Conservation (phyloP, 2,329 filamentous ascomycete genomes). For the Cercospora janseana region DNA sequence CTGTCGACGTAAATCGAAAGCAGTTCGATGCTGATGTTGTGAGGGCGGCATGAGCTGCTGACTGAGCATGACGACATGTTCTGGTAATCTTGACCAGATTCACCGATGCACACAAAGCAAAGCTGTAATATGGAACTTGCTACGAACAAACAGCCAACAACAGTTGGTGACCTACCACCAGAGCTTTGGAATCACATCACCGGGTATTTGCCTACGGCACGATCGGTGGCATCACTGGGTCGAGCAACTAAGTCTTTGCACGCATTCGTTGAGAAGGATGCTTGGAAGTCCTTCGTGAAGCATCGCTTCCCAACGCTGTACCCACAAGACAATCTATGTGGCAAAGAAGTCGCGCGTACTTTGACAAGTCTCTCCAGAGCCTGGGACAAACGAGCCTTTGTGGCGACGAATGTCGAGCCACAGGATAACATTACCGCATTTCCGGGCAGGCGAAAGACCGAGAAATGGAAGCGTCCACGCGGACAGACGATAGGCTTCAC, state of each 20-base stretch:
- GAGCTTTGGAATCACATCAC: slow-evolving; percentile 42
- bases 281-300: slow-evolving; percentile 52
- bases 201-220: slow-evolving; percentile 47
- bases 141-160: slow-evolving; percentile 18
- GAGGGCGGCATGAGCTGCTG: background rate
- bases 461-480: slow-evolving; percentile 43
- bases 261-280: slow-evolving; percentile 44
- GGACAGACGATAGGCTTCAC: slow-evolving; percentile 59
- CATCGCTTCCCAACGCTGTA: slow-evolving; percentile 47
- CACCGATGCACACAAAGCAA: background rate
- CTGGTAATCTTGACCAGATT: background rate
- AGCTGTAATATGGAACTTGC: background rate
- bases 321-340: slow-evolving; percentile 41
- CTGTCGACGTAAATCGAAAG: too few species aligned
- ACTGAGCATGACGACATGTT: slow-evolving; percentile 4
- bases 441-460: slow-evolving; percentile 28
- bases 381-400: slow-evolving; percentile 56
- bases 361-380: slow-evolving; percentile 58
- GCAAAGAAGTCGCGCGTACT: slow-evolving; percentile 53
- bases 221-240: slow-evolving; percentile 46
- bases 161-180: slow-evolving; percentile 39
- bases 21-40: too few species aligned
- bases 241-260: slow-evolving; percentile 49
- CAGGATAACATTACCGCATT: slow-evolving; percentile 38
- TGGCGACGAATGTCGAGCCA: slow-evolving; percentile 54